Evolutionary conservation across 768 basidiomycete species (phyloP).

Genomic region (Cyclocybe aegerita): DNA sequence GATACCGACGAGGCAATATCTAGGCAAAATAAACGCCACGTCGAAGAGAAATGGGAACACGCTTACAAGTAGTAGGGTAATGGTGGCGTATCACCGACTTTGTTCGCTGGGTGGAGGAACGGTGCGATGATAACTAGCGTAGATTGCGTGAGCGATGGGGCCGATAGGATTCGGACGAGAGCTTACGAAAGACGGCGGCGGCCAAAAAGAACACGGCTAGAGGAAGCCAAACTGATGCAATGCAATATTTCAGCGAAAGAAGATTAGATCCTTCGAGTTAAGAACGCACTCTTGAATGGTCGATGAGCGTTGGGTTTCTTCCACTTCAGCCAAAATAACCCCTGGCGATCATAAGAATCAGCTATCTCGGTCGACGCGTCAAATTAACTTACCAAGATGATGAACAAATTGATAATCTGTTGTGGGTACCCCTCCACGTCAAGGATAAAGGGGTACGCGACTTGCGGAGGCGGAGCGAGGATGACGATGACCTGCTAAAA

Average conservation of each 20-base stretch:
- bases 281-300: conserved; percentile 49
- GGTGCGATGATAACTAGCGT: conserved; percentile 50
- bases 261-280: too few relatives aligned
- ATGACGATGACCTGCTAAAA: conserved; percentile 45
- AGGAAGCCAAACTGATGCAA: conserved; percentile 49
- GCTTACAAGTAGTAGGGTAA: conserved; percentile 59
- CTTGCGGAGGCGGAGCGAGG: conserved; percentile 47
- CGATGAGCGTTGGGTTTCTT: conserved; percentile 42
- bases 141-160: background rate
- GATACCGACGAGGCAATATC: conserved; percentile 56
- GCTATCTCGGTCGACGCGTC: background rate
- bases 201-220: conserved; percentile 55
- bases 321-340: conserved; percentile 57
- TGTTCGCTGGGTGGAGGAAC: conserved; percentile 52
- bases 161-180: background rate
- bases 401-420: conserved; percentile 57
- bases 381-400: conserved; percentile 44
- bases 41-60: background rate
- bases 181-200: conserved; percentile 50
- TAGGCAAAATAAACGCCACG: conserved; percentile 8
- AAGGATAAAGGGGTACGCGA: conserved; percentile 62
- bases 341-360: conserved; percentile 23
- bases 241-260: background rate
- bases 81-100: conserved; percentile 59
- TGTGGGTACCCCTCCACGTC: conserved; percentile 53